Conservation (phyloP, 352 stramenopile species). For the Pythium phragmitis region DNA sequence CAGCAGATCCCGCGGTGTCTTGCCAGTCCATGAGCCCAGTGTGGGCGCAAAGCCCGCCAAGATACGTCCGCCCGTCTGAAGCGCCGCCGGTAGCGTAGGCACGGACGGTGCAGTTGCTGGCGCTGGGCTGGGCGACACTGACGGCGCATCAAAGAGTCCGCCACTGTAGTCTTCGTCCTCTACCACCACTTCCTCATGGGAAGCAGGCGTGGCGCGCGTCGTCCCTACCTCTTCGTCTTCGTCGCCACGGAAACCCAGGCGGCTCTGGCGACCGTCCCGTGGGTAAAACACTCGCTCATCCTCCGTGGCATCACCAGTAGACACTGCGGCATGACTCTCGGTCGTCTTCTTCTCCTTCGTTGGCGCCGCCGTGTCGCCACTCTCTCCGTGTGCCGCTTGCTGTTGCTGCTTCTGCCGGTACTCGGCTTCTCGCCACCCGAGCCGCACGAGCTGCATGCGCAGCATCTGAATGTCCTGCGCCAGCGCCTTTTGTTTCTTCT, state of each 20-base stretch:
- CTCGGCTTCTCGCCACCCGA: slow-evolving; percentile 31
- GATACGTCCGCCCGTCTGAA: slow-evolving; percentile 5
- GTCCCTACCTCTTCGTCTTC: slow-evolving; percentile 1
- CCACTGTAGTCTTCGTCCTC: slow-evolving; percentile 25
- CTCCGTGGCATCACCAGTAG: background rate
- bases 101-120: background rate
- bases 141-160: slow-evolving; percentile 25
- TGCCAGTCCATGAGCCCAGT: slow-evolving; percentile 55
- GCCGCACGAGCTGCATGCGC: slow-evolving; percentile 24
- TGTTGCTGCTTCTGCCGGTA: slow-evolving; percentile 33
- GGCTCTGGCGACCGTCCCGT: slow-evolving; percentile 20
- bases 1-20: slow-evolving; percentile 87
- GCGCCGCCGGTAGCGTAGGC: background rate
- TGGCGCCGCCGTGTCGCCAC: background rate
- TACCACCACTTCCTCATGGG: background rate
- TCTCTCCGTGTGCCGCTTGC: slow-evolving; percentile 21
- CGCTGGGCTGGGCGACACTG: slow-evolving; percentile 13
- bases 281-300: slow-evolving; percentile 19
- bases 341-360: slow-evolving; percentile 4
- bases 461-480: slow-evolving; percentile 28
- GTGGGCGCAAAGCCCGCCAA: slow-evolving; percentile 7
- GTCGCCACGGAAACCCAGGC: slow-evolving; percentile 17
- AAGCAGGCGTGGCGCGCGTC: no score
- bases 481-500: slow-evolving; percentile 54
- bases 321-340: background rate